These are phyloP conservation scores for Parafenestella ontariensis DNA, from an alignment of 2,329 filamentous ascomycete species.

Conservation along the genomic window DNA sequence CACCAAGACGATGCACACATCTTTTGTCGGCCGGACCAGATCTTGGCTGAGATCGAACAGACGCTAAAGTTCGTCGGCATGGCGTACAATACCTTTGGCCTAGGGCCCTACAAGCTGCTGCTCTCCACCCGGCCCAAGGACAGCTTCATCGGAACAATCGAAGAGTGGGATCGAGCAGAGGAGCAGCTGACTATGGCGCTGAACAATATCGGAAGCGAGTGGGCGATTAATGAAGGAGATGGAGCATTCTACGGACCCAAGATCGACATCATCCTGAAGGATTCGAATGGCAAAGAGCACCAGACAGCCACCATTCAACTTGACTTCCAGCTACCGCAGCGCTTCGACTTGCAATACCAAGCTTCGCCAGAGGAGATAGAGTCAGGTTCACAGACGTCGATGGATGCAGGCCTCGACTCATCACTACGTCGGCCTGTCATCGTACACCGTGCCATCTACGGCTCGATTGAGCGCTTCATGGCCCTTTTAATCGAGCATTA, in stretches of 20 bases:
- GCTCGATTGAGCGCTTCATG: conserved; percentile 84
- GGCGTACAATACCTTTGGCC: conserved; percentile 72
- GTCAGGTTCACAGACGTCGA: conserved; percentile 55
- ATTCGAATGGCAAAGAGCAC: conserved; percentile 80
- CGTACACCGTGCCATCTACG: conserved; percentile 84
- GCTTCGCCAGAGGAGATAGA: conserved; percentile 71
- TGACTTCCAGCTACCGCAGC: conserved; percentile 86
- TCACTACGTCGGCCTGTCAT: conserved; percentile 68
- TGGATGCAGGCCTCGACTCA: conserved; percentile 47
- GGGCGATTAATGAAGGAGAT: conserved; percentile 79
- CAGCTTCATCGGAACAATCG: conserved; percentile 76
- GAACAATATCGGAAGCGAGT: conserved; percentile 68
- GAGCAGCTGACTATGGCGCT: conserved; percentile 69
- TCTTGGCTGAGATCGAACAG: conserved; percentile 74
- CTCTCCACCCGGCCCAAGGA: conserved; percentile 80
- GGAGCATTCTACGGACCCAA: conserved; percentile 93
- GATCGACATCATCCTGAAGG: conserved; percentile 83
- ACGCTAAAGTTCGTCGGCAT: conserved; percentile 77
- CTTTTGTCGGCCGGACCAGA: conserved; percentile 81
- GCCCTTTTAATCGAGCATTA: conserved; percentile 86
- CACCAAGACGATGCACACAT: conserved; percentile 93
- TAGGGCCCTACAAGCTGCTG: conserved; percentile 77
- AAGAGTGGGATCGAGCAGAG: conserved; percentile 75
- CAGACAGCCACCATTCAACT: conserved; percentile 90
- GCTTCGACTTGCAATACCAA: conserved; percentile 78